These are phyloP conservation scores for Citropsis articulata DNA, from an alignment of 345 rosid species.

Conservation along the genomic window DNA sequence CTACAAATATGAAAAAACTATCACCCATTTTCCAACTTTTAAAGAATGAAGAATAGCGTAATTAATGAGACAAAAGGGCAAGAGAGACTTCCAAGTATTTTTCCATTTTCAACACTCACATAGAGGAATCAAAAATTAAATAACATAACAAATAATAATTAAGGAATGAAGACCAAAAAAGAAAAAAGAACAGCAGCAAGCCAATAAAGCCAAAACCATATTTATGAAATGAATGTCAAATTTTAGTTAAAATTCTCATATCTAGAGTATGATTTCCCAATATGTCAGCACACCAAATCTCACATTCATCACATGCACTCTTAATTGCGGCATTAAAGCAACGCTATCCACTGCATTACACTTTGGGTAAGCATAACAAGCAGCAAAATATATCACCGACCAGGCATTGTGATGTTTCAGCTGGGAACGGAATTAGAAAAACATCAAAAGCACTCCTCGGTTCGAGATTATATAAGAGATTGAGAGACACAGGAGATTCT, in stretches of 20 bases:
- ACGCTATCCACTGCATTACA: not conserved
- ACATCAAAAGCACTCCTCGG: conserved; percentile 10
- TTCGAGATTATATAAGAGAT: conserved; percentile 13
- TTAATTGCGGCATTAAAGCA: conserved; percentile 14
- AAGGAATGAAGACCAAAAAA: not conserved
- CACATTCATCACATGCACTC: conserved; percentile 5
- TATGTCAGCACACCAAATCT: not conserved
- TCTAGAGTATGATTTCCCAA: not conserved
- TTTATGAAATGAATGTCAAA: conserved; percentile 2
- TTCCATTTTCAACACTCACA: conserved; percentile 3
- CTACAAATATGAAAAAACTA: not conserved
- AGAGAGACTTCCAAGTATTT: not conserved
- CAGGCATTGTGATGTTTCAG: conserved; percentile 34
- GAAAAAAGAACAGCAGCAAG: not conserved
- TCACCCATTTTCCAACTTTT: not conserved
- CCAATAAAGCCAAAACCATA: not conserved
- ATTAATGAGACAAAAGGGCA: not conserved
- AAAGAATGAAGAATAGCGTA: not conserved
- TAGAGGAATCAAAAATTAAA: conserved; percentile 5
- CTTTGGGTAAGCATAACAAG: conserved; percentile 5
- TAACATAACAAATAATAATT: not conserved
- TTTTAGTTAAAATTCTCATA: not conserved
- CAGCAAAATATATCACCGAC: conserved; percentile 30
- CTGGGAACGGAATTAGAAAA: conserved; percentile 18
- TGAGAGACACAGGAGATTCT: conserved; percentile 22